Conservation (phyloP, 176 grass and related monocot genomes). For the Triticum aestivum region DNA sequence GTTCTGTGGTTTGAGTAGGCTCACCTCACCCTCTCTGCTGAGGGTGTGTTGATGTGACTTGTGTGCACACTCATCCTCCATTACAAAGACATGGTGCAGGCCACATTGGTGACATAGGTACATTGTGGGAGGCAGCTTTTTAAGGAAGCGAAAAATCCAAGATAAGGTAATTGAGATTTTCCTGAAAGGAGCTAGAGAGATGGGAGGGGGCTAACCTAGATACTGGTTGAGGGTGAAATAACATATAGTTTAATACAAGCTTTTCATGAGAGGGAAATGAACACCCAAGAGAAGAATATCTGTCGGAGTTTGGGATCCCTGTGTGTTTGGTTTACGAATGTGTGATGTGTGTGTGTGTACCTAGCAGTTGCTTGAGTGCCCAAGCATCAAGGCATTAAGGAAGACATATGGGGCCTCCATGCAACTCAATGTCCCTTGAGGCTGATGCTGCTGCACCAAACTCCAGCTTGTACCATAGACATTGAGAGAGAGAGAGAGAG, state of each 20-base stretch:
- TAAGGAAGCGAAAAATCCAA: slow-evolving; percentile 51
- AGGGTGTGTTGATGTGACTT: slow-evolving; percentile 44
- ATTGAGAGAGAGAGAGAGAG: not conserved
- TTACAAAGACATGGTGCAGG: slow-evolving; percentile 49
- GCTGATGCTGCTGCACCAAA: slow-evolving; percentile 67
- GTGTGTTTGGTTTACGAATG: slow-evolving; percentile 30
- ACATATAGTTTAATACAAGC: not conserved
- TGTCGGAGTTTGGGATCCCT: slow-evolving; percentile 11
- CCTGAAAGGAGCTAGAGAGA: not conserved
- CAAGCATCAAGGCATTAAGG: slow-evolving; percentile 44
- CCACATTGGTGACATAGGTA: slow-evolving; percentile 56
- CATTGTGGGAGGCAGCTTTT: slow-evolving; percentile 28
- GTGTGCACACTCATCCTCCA: slow-evolving; percentile 45
- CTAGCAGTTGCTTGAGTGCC: slow-evolving; percentile 17
- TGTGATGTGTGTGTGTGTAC: not conserved
- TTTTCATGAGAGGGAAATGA: slow-evolving; percentile 15
- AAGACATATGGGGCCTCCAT: slow-evolving; percentile 66
- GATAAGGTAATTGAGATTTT: slow-evolving; percentile 39
- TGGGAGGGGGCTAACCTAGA: not conserved
- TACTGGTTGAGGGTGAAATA: slow-evolving; percentile 11
- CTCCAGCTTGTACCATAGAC: slow-evolving; percentile 43
- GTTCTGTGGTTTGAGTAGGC: slow-evolving; percentile 37
- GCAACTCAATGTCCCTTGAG: slow-evolving; percentile 58
- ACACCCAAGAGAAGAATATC: slow-evolving; percentile 7
- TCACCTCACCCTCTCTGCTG: slow-evolving; percentile 31